Evolutionary conservation across 371 early-diverging fungal species (phyloP), one percentile per base, ranked within the genome.

Genomic region (Capniomyces stellatus): DNA sequence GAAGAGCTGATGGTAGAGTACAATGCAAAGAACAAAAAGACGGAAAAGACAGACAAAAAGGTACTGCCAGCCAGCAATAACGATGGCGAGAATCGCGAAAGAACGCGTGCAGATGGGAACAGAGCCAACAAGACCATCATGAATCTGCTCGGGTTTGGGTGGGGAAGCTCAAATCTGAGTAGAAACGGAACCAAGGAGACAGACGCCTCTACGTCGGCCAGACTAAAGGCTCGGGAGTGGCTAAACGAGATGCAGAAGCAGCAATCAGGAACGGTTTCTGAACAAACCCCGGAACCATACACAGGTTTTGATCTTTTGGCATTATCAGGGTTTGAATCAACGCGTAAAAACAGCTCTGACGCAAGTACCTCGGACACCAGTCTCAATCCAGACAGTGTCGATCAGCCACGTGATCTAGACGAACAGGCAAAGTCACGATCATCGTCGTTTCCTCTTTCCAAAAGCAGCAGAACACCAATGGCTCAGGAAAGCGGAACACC

Each of bases 1-100:
- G 87, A 80, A 52, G 70, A 75, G 28, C 71, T 92, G 22, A 79
- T 85, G 1, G 75, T 72, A 18, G 71, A 78, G 35, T 86, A 85
- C 59, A 62, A 51, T 22, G 50, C 50, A 41, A 54, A 46, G 62
- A 67, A 46, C 51, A 58, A 43, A 48, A 57, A 43, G 41, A 53
- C 41, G 59, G 29, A 31, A 54, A 19, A 23, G 44, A 58, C 25
- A 54, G 51, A 13, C 40, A 46, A 47, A 29, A 24, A 23, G 39
- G 48, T 18, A 48, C 24, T 25, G 13, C n/a, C n/a, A n/a, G n/a
- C n/a, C 54, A 24, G 27, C 39, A 35, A 35, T 10, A 35, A 15
- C 35, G 15, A 15, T 35, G 15, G 6, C 6, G 35, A 15, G 15
- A 35, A 35, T 6, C 15, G 15, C 35, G 35, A 35, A 35, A 35